Conservation (phyloP, 768 basidiomycete species). For the Amanita pseudoporphyria region DNA sequence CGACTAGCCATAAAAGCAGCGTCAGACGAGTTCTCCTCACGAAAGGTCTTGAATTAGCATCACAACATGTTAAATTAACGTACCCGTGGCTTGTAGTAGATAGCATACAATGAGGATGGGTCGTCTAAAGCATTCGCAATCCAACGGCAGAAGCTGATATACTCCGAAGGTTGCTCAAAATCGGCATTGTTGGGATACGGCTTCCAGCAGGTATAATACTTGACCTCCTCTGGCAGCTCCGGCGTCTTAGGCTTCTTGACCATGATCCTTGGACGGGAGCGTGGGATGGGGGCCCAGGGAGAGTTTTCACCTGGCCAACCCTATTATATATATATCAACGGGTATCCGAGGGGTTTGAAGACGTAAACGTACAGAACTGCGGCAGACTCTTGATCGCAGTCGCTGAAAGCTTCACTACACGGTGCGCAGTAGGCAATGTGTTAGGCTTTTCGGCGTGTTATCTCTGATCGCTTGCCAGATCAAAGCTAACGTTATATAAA, state of each 20-base stretch:
- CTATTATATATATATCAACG: too few relatives aligned
- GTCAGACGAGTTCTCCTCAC: neutral
- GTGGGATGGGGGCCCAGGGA: too few relatives aligned
- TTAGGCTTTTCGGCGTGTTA: too few relatives aligned
- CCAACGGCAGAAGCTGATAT: constrained; percentile 34
- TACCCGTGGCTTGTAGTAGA: constrained; percentile 40
- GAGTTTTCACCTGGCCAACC: too few relatives aligned
- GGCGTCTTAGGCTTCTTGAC: constrained; percentile 32
- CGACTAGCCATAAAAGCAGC: constrained; percentile 19
- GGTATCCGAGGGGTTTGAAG: too few relatives aligned
- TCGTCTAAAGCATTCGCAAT: constrained; percentile 33
- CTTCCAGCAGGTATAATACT: constrained; percentile 36
- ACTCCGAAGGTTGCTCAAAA: constrained; percentile 31
- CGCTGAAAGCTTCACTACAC: too few relatives aligned
- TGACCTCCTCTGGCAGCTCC: constrained; percentile 32
- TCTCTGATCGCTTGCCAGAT: too few relatives aligned
- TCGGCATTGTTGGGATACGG: constrained; percentile 42
- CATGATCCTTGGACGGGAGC: constrained; percentile 17
- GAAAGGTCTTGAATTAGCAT: neutral
- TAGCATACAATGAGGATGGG: constrained; percentile 25
- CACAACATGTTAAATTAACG: constrained; percentile 11
- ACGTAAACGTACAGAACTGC: too few relatives aligned
- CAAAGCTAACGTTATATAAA: too few relatives aligned
- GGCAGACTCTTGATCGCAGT: too few relatives aligned
- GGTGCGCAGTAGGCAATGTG: too few relatives aligned